A percentile compares a stretch with the other conserved stretches of the same genome.
These are phyloP conservation scores for Tricholoma hemisulphureum DNA, from an alignment of 768 basidiomycete species.

Conservation along the genomic window DNA sequence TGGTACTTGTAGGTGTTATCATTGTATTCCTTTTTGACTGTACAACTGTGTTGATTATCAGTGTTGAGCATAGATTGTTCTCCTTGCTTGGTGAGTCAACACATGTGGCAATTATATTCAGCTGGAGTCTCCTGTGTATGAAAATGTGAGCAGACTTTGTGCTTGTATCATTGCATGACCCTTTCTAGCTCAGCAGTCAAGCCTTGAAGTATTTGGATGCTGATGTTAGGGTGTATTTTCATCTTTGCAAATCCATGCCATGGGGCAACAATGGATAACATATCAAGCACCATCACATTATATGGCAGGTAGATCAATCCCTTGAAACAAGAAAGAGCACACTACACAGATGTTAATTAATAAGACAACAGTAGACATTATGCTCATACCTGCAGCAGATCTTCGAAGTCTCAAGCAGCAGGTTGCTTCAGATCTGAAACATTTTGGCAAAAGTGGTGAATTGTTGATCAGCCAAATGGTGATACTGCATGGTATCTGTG, in stretches of 20 bases:
- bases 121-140: no score
- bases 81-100: no score
- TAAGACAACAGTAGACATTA: no score
- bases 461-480: conserved; percentile 31
- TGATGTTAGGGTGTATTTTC: no score
- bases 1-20: conserved; percentile 31
- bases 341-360: conserved; percentile 19
- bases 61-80: no score
- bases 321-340: conserved; percentile 34
- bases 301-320: conserved; percentile 32
- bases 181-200: conserved; percentile 27
- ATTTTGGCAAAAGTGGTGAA: conserved; percentile 31
- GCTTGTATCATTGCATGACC: conserved; percentile 22
- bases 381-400: no score
- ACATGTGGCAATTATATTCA: no score
- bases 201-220: no score
- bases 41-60: conserved; percentile 11
- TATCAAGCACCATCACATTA: conserved; percentile 21
- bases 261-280: conserved; percentile 29
- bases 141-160: no score
- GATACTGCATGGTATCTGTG: conserved; percentile 30
- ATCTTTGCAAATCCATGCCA: conserved; percentile 40
- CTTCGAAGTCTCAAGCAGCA: conserved; percentile 39
- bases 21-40: conserved; percentile 12
- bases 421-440: conserved; percentile 32